These are phyloP conservation scores for Cucurbita ficifolia DNA, from an alignment of 306 rosid genomes.

Conservation along the genomic window DNA sequence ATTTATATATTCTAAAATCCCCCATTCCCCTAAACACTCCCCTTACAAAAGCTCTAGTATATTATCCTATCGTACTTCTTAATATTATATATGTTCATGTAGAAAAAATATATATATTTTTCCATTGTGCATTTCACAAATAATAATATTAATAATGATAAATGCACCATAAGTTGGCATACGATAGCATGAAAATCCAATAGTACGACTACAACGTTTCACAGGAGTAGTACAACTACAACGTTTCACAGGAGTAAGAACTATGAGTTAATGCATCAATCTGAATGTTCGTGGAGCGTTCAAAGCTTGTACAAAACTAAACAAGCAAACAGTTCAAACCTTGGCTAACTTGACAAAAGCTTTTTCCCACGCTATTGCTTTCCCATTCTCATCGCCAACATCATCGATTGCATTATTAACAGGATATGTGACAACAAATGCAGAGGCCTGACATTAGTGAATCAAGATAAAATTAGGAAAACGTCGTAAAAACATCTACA, in stretches of 20 bases:
- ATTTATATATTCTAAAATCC: not conserved
- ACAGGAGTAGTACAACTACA: not conserved
- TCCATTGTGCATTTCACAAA: not conserved
- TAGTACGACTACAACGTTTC: not conserved
- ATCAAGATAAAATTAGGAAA: constrained; percentile 15
- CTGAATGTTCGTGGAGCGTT: not conserved
- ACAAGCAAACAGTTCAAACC: constrained; percentile 38
- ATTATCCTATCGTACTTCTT: not conserved
- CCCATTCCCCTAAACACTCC: not conserved
- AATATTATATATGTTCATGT: not conserved
- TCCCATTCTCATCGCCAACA: constrained; percentile 69
- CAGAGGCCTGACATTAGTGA: constrained; percentile 62
- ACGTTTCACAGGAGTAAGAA: not conserved
- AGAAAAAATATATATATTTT: not conserved
- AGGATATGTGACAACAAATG: constrained; percentile 81
- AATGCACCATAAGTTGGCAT: not conserved
- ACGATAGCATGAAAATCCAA: not conserved
- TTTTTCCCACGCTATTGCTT: constrained; percentile 78
- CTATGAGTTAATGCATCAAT: not conserved
- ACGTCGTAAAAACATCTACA: not conserved
- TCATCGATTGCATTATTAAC: constrained; percentile 65
- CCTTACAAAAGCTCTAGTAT: not conserved
- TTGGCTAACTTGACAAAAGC: constrained; percentile 71
- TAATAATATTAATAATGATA: too few species aligned
- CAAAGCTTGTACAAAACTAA: not conserved